These are phyloP conservation scores for Stenocarpella maydis DNA, from an alignment of 2,329 filamentous ascomycete species.

Conservation along the genomic window DNA sequence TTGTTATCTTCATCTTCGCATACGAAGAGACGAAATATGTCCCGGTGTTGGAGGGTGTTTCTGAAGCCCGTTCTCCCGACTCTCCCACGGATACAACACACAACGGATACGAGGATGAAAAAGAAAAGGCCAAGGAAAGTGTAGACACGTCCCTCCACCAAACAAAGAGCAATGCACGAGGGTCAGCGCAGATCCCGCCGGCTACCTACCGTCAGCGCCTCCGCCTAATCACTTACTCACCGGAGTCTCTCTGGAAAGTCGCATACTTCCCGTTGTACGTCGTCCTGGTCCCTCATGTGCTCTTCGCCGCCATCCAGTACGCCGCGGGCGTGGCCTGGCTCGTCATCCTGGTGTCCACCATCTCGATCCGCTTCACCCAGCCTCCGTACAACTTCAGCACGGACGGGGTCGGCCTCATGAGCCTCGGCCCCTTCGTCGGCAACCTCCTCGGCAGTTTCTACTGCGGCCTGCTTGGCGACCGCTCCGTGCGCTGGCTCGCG, in stretches of 20 bases:
- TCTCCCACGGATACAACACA: neutral
- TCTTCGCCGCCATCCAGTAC: constrained; percentile 8
- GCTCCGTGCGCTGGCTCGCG: constrained; percentile 48
- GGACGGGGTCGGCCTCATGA: constrained; percentile 48
- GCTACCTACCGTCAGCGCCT: constrained; percentile 7
- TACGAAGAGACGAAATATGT: constrained; percentile 8
- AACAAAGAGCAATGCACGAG: neutral
- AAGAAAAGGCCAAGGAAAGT: neutral
- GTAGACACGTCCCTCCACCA: neutral
- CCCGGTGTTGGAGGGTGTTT: neutral
- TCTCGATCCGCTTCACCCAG: constrained; percentile 45
- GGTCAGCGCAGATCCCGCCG: neutral
- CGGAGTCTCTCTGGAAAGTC: constrained; percentile 6
- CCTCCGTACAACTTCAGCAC: constrained; percentile 50
- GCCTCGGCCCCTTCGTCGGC: constrained; percentile 50
- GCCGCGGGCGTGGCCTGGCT: constrained; percentile 4
- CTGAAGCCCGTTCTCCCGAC: neutral
- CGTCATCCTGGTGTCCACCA: neutral
- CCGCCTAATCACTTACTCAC: constrained; percentile 4
- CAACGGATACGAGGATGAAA: neutral
- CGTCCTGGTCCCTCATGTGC: neutral
- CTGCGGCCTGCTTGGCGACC: constrained; percentile 46
- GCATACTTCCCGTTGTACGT: constrained; percentile 2
- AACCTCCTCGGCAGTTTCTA: constrained; percentile 46
- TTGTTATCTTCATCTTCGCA: neutral